Evolutionary conservation across 805 yeast genomes (phyloP).

Genomic region (Ogataea saltuana): DNA sequence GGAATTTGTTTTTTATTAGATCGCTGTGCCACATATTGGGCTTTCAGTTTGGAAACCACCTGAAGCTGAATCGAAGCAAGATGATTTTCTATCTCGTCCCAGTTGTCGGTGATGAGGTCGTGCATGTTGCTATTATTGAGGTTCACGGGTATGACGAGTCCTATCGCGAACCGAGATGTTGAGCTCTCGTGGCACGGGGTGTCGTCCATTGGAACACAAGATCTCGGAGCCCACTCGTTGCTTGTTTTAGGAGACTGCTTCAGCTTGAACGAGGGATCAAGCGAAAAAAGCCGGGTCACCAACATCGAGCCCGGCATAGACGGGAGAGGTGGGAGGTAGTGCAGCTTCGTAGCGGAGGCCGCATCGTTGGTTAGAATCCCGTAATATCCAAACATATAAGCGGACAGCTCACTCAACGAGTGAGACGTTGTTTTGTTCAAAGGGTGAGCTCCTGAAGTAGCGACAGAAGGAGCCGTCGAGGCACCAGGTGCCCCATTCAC

Average conservation of each 20-base stretch:
- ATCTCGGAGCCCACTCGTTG: slow-evolving; percentile 43
- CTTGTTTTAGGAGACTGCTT: slow-evolving; percentile 7
- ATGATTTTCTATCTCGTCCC: slow-evolving; percentile 48
- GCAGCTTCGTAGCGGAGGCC: slow-evolving; percentile 47
- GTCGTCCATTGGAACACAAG: slow-evolving; percentile 39
- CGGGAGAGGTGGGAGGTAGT: slow-evolving; percentile 45
- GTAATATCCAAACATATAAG: slow-evolving; percentile 55
- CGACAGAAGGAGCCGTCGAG: not conserved
- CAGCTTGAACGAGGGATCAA: slow-evolving; percentile 28
- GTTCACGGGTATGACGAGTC: slow-evolving; percentile 48
- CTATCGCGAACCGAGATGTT: slow-evolving; percentile 46
- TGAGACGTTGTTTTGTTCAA: slow-evolving; percentile 40
- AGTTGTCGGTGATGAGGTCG: slow-evolving; percentile 48
- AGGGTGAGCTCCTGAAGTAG: slow-evolving; percentile 1
- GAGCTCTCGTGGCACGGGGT: slow-evolving; percentile 17
- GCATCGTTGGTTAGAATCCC: slow-evolving; percentile 53
- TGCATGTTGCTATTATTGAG: slow-evolving; percentile 26
- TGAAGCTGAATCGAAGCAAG: slow-evolving; percentile 41
- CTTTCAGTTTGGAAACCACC: slow-evolving; percentile 40
- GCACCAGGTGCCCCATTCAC: slow-evolving; percentile 2
- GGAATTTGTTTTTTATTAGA: slow-evolving; percentile 6
- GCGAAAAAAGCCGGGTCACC: slow-evolving; percentile 45
- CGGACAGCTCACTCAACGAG: slow-evolving; percentile 45
- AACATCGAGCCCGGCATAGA: slow-evolving; percentile 42
- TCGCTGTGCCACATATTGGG: slow-evolving; percentile 12